Evolutionary conservation across 768 basidiomycete genomes (phyloP).

Genomic region (Porpolomopsis calyptriformis): DNA sequence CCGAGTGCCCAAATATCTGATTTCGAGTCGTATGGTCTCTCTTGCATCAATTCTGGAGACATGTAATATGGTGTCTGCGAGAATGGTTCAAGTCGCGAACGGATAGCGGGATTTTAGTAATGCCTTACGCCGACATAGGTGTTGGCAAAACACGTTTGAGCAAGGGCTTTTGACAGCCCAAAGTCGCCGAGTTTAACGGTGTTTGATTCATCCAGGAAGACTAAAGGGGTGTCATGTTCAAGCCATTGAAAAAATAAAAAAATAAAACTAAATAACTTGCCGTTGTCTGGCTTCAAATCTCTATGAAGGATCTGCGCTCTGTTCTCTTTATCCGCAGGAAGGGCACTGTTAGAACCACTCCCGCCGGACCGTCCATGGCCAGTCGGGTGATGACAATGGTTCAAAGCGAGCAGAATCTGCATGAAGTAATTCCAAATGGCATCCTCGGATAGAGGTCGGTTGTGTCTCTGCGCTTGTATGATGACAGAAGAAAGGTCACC

Average conservation of each 20-base stretch:
- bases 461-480: conserved; percentile 59
- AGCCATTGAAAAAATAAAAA: neutral
- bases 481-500: conserved; percentile 89
- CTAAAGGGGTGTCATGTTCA: conserved; percentile 28
- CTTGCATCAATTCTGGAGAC: conserved; percentile 97
- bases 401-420: conserved; percentile 82
- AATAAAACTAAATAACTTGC: conserved; percentile 29
- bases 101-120: neutral
- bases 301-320: conserved; percentile 80
- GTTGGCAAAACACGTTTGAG: conserved; percentile 81
- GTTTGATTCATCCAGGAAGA: conserved; percentile 79
- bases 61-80: conserved; percentile 95
- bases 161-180: conserved; percentile 86
- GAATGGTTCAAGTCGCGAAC: neutral
- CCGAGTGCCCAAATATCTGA: conserved; percentile 98
- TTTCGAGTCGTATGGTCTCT: conserved; percentile 95
- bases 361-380: conserved; percentile 40
- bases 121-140: conserved; percentile 90
- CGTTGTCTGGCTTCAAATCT: conserved; percentile 97
- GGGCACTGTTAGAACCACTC: conserved; percentile 12
- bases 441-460: conserved; percentile 77
- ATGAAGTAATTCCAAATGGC: conserved; percentile 94
- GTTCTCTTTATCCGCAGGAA: conserved; percentile 32
- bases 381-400: conserved; percentile 86
- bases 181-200: conserved; percentile 96